A percentile compares a stretch with the other conserved stretches of the same genome.
Conservation (phyloP, 2,329 filamentous ascomycete genomes). For the Neoscytalidium dimidiatum region DNA sequence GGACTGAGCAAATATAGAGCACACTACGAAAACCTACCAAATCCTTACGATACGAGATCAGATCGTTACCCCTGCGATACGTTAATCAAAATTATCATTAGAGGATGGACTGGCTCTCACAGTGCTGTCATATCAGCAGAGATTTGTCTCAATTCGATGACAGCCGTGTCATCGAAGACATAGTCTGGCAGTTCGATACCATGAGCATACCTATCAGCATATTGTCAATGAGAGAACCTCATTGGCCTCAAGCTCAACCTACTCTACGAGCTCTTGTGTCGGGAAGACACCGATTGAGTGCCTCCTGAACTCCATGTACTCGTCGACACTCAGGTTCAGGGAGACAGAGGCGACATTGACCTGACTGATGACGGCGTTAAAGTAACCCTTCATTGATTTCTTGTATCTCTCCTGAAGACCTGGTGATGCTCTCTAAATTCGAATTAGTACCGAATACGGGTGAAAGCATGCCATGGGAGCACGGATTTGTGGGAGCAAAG, state of each 20-base stretch:
- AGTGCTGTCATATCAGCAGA: not conserved
- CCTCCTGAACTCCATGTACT: not conserved
- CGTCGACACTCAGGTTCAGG: not conserved
- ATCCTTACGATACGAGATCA: conserved; percentile 4
- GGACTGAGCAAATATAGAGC: too few relatives aligned
- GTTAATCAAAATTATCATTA: not conserved
- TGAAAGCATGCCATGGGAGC: too few relatives aligned
- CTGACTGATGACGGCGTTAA: not conserved
- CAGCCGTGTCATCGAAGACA: not conserved
- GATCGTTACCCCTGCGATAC: not conserved
- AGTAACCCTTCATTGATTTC: not conserved
- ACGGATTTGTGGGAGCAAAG: too few relatives aligned
- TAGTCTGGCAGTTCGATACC: not conserved
- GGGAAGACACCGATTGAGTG: not conserved
- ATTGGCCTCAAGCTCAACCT: not conserved
- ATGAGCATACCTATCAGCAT: not conserved
- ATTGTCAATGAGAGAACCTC: not conserved
- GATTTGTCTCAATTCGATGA: not conserved
- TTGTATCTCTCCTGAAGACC: not conserved
- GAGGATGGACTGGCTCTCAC: not conserved
- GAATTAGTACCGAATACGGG: not conserved
- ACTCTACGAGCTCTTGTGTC: not conserved
- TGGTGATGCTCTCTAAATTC: not conserved
- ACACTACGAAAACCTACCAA: too few relatives aligned
- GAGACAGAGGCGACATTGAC: not conserved